Base-by-base conservation (phyloP, 164 flowering plant species). In the Berberis thunbergii region DNA sequence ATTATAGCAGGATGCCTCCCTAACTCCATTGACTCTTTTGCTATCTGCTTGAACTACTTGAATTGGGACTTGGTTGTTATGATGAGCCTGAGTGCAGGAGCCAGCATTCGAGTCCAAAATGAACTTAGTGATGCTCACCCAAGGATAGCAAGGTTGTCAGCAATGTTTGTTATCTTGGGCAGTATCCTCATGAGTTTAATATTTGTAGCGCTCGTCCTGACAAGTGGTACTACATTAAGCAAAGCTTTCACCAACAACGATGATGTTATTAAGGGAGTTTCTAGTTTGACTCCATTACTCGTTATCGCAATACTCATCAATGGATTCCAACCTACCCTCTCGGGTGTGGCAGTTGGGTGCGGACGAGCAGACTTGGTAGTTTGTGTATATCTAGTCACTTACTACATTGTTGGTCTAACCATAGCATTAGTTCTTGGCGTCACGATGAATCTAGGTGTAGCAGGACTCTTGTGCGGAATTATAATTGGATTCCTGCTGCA, bases 51-150 rank as follows among this genome's bases (percentile, higher is more conserved):
- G 6, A 55, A 55, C 42, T 55, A 55, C 58, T 55, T 55, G 9
- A 55, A 55, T 9, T 26, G 41, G 41, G 58, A 55, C 42, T 4
- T 55, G 26, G 7, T 8, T 2, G 1, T 55, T 3, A 55, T 55
- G 58, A 13, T 55, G 58, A 41, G 58, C 41, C 58, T 55, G 40
- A 55, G 58, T 55, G 13, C 58, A 55, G 58, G 41, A 55, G 58
- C 58, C 58, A 55, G 58, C 40, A 9, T 55, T 55, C 6, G 58
- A 39, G 58, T 26, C 2, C 41, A 41, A 55, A 55, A 12, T 55
- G 42, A 55, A 38, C 11, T 55, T 9, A 41, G 40, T 6, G 38
- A 9, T 8, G 40, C 4, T 55, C 58, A 39, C 41, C 58, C 58
- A 26, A 55, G 42, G 42, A 41, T 55, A 7, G 58, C 42, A 38